Evolutionary conservation across 495 filamentous ascomycete species (phyloP).

Genomic region (Penicillium macrosclerotiorum): DNA sequence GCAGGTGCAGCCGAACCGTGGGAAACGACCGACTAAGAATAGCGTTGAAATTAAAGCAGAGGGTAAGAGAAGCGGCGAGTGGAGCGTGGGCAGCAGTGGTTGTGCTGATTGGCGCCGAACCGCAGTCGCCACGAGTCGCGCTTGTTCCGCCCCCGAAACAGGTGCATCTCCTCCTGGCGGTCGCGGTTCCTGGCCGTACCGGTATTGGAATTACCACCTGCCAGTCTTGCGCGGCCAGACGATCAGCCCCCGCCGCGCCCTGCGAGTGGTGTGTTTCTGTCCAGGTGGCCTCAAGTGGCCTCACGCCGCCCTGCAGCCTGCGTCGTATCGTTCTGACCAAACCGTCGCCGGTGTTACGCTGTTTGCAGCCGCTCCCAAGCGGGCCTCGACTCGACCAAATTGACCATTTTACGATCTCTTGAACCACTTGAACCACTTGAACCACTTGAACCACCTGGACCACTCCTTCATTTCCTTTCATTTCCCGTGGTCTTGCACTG

Average conservation of each 20-base stretch:
- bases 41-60: background rate
- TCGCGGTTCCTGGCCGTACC: background rate
- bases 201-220: slow-evolving; percentile 1
- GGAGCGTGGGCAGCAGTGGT: slow-evolving; percentile 2
- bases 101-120: slow-evolving; percentile 8
- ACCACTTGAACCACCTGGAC: too few species aligned
- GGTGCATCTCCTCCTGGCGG: too few species aligned
- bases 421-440: too few species aligned
- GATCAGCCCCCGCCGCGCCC: too few species aligned
- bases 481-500: slow-evolving; percentile 1
- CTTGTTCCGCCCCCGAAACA: background rate
- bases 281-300: too few species aligned
- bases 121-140: slow-evolving; percentile 21
- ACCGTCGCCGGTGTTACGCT: too few species aligned
- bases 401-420: too few species aligned
- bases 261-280: too few species aligned
- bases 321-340: too few species aligned
- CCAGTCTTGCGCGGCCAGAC: too few species aligned
- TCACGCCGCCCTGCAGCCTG: background rate
- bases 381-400: background rate
- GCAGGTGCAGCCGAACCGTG: too few species aligned
- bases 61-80: background rate
- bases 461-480: slow-evolving; percentile 5
- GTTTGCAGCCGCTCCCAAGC: background rate
- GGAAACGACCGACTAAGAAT: slow-evolving; percentile 3